Evolutionary conservation across 1,139 yeast species (phyloP).

Genomic region (Yamadazyma friedrichii): DNA sequence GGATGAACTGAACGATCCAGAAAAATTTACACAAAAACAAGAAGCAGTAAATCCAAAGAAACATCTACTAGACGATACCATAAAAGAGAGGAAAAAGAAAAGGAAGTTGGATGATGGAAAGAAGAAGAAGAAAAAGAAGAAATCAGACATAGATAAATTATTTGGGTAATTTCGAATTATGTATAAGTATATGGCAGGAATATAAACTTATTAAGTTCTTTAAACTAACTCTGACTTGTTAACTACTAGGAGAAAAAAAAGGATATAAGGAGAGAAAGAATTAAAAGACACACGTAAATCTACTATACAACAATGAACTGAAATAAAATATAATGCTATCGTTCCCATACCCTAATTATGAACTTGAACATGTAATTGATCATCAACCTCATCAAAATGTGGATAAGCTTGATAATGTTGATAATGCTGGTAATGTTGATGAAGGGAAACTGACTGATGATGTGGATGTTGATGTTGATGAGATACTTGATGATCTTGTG

Average conservation of each 20-base stretch:
- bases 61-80: neutral
- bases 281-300: neutral
- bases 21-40: neutral
- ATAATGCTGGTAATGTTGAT: no score
- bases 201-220: neutral
- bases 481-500: constrained; percentile 2
- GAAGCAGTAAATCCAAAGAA: neutral
- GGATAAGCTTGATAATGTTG: constrained; percentile 1
- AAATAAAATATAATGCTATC: neutral
- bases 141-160: constrained; percentile 57
- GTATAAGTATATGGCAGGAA: neutral
- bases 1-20: neutral
- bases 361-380: constrained; percentile 13
- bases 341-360: constrained; percentile 5
- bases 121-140: constrained; percentile 34
- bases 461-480: constrained; percentile 4
- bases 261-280: neutral
- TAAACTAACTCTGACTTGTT: no score
- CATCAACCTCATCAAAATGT: neutral
- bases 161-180: constrained; percentile 37
- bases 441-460: no score
- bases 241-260: neutral
- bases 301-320: constrained; percentile 5
- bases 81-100: constrained; percentile 7
- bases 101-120: constrained; percentile 14